phyloP scores from a whole-genome alignment of 225 moss, liverwort and hornwort genomes.

The Polytrichum commune region DNA sequence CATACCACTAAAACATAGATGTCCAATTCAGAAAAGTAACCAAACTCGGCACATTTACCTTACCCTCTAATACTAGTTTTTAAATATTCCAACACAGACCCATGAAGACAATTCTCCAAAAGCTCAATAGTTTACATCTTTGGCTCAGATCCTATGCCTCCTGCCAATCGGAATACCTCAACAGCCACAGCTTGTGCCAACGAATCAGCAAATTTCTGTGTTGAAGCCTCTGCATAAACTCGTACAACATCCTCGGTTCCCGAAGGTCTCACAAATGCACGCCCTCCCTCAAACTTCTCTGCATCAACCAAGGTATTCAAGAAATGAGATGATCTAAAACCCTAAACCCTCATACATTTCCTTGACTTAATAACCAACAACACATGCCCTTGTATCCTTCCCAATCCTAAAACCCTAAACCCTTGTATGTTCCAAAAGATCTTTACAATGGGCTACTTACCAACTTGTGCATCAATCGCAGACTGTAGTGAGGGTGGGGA shows the following conservation, averaged over 20 bases:
- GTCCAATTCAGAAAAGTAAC: too few relatives aligned
- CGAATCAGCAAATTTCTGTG: slow-evolving; percentile 68
- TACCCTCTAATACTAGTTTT: too few relatives aligned
- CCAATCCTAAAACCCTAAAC: background rate
- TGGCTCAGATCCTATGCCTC: slow-evolving; percentile 57
- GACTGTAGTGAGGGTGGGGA: slow-evolving; percentile 67
- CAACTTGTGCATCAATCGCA: slow-evolving; percentile 73
- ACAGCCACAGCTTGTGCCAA: slow-evolving; percentile 66
- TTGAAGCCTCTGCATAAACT: slow-evolving; percentile 81
- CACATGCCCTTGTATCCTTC: too few relatives aligned
- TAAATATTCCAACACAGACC: too few relatives aligned
- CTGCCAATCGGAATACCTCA: slow-evolving; percentile 66
- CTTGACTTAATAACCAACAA: too few relatives aligned
- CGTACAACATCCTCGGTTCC: slow-evolving; percentile 97
- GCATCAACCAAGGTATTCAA: slow-evolving; percentile 16
- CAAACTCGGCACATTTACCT: too few relatives aligned
- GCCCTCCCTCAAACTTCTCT: slow-evolving; percentile 61
- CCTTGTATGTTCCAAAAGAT: background rate
- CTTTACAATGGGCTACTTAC: slow-evolving; percentile 29
- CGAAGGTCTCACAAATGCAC: slow-evolving; percentile 90
- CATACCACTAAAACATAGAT: too few relatives aligned
- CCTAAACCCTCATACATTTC: too few relatives aligned
- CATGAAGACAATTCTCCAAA: too few relatives aligned
- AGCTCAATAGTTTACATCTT: too few relatives aligned
- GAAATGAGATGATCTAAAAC: too few relatives aligned